Conservation (phyloP, 805 yeast species). For the Peterozyma xylosa region DNA sequence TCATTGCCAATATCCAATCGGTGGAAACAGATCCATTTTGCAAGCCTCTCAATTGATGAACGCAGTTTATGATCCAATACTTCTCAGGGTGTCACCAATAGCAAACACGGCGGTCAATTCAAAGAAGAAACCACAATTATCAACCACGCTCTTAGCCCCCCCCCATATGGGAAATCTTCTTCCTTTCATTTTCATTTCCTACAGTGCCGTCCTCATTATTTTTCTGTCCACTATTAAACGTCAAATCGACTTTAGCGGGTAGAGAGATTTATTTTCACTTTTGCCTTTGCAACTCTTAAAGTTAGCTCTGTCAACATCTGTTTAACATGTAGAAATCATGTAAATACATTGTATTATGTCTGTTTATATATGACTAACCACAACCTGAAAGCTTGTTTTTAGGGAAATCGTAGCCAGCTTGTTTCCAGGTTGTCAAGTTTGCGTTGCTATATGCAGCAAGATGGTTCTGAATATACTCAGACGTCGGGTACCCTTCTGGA, state of each 20-base stretch:
- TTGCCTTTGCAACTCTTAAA: too few relatives aligned
- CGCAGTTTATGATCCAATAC: slow-evolving; percentile 55
- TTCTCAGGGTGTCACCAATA: slow-evolving; percentile 57
- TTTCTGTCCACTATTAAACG: too few relatives aligned
- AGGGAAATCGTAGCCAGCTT: slow-evolving; percentile 29
- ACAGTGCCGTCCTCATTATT: too few relatives aligned
- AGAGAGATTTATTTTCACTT: too few relatives aligned
- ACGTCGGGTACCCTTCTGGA: slow-evolving; percentile 28
- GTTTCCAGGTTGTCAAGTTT: slow-evolving; percentile 29
- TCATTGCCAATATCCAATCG: slow-evolving; percentile 62
- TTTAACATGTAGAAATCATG: too few relatives aligned
- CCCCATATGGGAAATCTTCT: slow-evolving; percentile 47
- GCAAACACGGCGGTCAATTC: slow-evolving; percentile 59
- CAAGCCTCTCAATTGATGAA: slow-evolving; percentile 19
- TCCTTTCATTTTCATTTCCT: too few relatives aligned
- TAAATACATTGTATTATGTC: too few relatives aligned
- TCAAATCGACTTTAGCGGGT: too few relatives aligned
- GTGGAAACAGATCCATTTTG: slow-evolving; percentile 17
- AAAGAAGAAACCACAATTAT: slow-evolving; percentile 43
- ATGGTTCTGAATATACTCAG: slow-evolving; percentile 26
- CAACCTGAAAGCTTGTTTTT: slow-evolving; percentile 17
- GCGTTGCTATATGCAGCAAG: slow-evolving; percentile 24
- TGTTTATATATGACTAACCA: slow-evolving; percentile 3
- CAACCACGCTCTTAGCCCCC: slow-evolving; percentile 39
- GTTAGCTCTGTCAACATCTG: too few relatives aligned